Evolutionary conservation across 352 stramenopile species (phyloP), one percentile per base, ranked within the genome.

Genomic region (Globisporangium polare): DNA sequence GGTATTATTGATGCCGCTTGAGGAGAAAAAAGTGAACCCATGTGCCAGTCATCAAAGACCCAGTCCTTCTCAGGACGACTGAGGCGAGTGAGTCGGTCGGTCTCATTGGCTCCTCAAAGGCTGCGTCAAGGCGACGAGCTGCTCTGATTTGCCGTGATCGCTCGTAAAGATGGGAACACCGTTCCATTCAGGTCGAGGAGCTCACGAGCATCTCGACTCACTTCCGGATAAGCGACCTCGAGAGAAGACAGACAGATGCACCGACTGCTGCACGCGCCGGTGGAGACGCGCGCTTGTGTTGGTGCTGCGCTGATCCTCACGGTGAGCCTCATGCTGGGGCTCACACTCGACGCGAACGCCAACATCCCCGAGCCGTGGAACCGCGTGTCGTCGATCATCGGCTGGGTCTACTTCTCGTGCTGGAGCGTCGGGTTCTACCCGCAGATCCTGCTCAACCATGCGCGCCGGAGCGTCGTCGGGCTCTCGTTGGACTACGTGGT

Each of bases 391-490:
- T 90, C 80, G 29, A 84, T 96, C 60, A 70, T 97, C n/a, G 90
- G 90, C 8, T 97, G 89, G 89, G 71, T 94, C 41, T 97, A 97
- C 75, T 97, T 97, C 63, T 86, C 85, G 68, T 94, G 84, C 69
- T 98, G 90, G 87, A 94, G 81, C 66, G 72, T 94, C 53, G 92
- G 81, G 65, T 95, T 97, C 69, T 97, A 95, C 69, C 86, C 95
- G 33, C 95, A 99, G 73, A 84, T 98, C 18, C 84, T 98, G 42
- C 79, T 96, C 37, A 99, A 99, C 74, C 92, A 84, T 43, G n/a
- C n/a, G n/a, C 59, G 87, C 58, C 77, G 93, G 52, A 81, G 96
- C 96, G 42, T 78, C 84, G 20, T n/a, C n/a, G 96, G 96, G 0
- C 65, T 99, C 4, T 97, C 83, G 35, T 24, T 97, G 43, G 95